phyloP scores from a whole-genome alignment of 768 basidiomycete genomes.

The Mycena alexandri region DNA sequence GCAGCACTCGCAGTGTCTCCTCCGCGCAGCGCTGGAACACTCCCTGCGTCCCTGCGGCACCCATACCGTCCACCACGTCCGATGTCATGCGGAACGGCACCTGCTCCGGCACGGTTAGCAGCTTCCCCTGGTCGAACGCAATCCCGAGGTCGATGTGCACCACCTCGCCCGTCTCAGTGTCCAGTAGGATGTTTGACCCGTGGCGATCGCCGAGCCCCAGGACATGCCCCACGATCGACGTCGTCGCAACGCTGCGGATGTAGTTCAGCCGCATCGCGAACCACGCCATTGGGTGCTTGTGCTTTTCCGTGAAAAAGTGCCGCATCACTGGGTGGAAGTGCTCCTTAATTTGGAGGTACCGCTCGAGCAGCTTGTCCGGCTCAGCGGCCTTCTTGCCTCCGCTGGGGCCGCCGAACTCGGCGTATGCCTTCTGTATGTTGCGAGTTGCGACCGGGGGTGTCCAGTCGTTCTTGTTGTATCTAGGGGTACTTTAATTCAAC shows the following conservation, averaged over 20 bases:
- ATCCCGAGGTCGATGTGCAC: constrained; percentile 98
- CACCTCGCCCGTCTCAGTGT: constrained; percentile 84
- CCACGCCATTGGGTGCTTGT: constrained; percentile 92
- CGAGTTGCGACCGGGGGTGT: constrained; percentile 46
- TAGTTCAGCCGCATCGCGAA: constrained; percentile 92
- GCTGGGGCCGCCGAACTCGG: constrained; percentile 36
- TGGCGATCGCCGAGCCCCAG: constrained; percentile 96
- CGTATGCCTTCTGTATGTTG: constrained; percentile 45
- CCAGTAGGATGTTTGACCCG: constrained; percentile 91
- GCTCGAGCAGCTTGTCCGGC: constrained; percentile 41
- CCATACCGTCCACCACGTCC: constrained; percentile 96
- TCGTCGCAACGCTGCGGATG: constrained; percentile 92
- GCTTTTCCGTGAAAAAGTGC: constrained; percentile 92
- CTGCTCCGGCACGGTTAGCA: constrained; percentile 82
- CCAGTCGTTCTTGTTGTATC: constrained; percentile 77
- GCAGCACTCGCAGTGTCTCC: constrained; percentile 91
- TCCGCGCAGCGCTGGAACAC: constrained; percentile 97
- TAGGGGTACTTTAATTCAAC: constrained; percentile 44
- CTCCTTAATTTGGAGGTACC: constrained; percentile 53
- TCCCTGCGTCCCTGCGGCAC: constrained; percentile 88
- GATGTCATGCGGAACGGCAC: constrained; percentile 96
- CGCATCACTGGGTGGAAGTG: constrained; percentile 89
- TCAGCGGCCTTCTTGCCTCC: constrained; percentile 34
- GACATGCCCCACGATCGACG: constrained; percentile 93
- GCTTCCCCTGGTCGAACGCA: constrained; percentile 96